These are phyloP conservation scores for Citrullus amarus DNA, from an alignment of 306 rosid genomes.

Conservation along the genomic window DNA sequence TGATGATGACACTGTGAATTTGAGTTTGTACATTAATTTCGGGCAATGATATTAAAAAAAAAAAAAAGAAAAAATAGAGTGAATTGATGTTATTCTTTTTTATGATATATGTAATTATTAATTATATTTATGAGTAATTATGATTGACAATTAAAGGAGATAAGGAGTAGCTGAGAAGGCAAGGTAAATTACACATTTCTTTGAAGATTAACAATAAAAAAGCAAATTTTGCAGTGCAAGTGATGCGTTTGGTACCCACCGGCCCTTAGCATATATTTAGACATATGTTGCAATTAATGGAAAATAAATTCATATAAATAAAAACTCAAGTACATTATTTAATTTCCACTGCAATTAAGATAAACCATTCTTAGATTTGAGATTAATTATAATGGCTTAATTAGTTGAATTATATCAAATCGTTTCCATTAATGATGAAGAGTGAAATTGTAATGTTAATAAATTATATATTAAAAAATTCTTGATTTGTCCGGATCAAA, in stretches of 20 bases:
- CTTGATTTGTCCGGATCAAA: too few species aligned
- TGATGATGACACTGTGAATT: background rate
- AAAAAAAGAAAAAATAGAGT: background rate
- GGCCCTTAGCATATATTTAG: background rate
- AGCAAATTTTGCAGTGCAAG: background rate
- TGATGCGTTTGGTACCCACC: constrained; percentile 8
- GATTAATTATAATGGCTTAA: background rate
- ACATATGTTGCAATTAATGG: background rate
- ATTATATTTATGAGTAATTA: background rate
- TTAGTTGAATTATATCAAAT: background rate
- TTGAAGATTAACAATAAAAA: constrained; percentile 2
- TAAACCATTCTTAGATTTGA: background rate
- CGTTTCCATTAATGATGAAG: background rate
- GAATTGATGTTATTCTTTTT: background rate
- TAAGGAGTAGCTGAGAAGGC: constrained; percentile 15
- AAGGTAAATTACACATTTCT: background rate
- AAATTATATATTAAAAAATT: too few species aligned
- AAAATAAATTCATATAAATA: background rate
- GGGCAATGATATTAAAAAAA: background rate
- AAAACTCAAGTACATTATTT: background rate
- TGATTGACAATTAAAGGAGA: background rate
- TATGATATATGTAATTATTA: background rate
- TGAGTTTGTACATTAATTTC: constrained; percentile 9
- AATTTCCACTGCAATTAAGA: background rate
- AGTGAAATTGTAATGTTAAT: background rate